Percentiles rank a stretch among this genome's conserved stretches.
Evolutionary conservation across 2,329 filamentous ascomycete species (phyloP).

Genomic region (Botrytis fabae): DNA sequence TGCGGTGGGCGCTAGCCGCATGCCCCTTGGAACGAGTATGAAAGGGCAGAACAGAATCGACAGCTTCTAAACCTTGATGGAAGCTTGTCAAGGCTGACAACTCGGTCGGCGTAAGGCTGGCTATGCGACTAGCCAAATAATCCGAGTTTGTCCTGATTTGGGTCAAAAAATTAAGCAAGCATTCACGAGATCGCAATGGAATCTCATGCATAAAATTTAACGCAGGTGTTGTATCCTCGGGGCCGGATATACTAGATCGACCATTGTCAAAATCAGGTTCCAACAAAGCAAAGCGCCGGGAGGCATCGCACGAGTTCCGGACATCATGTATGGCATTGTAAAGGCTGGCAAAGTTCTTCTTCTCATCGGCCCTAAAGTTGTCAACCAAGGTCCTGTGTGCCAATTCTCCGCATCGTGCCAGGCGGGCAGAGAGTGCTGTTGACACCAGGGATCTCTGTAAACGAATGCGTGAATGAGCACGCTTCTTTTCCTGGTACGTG

Average conservation of each 20-base stretch:
- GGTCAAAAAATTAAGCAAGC: conserved; percentile 76
- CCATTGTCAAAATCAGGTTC: conserved; percentile 68
- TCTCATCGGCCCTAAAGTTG: conserved; percentile 75
- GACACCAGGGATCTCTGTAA: conserved; percentile 74
- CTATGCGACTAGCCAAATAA: conserved; percentile 81
- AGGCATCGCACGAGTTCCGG: conserved; percentile 72
- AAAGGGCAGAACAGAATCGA: conserved; percentile 79
- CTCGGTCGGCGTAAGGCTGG: conserved; percentile 72
- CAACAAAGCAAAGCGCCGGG: conserved; percentile 67
- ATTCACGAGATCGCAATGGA: conserved; percentile 70
- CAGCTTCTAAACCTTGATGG: conserved; percentile 74
- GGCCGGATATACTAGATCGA: conserved; percentile 39
- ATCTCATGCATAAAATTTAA: conserved; percentile 69
- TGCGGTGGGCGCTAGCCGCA: conserved; percentile 50
- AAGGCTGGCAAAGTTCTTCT: conserved; percentile 70
- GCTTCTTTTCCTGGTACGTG: conserved; percentile 80
- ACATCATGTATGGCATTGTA: conserved; percentile 80
- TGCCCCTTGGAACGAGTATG: conserved; percentile 51
- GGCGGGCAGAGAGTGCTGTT: conserved; percentile 70
- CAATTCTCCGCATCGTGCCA: conserved; percentile 73
- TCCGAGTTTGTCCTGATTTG: conserved; percentile 83
- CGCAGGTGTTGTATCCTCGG: conserved; percentile 47
- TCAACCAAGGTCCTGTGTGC: conserved; percentile 76
- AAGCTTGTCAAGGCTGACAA: conserved; percentile 75
- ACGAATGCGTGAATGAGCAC: conserved; percentile 69